These are phyloP conservation scores for Lasiosphaeris hirsuta DNA, from an alignment of 495 filamentous ascomycete species.

Conservation along the genomic window DNA sequence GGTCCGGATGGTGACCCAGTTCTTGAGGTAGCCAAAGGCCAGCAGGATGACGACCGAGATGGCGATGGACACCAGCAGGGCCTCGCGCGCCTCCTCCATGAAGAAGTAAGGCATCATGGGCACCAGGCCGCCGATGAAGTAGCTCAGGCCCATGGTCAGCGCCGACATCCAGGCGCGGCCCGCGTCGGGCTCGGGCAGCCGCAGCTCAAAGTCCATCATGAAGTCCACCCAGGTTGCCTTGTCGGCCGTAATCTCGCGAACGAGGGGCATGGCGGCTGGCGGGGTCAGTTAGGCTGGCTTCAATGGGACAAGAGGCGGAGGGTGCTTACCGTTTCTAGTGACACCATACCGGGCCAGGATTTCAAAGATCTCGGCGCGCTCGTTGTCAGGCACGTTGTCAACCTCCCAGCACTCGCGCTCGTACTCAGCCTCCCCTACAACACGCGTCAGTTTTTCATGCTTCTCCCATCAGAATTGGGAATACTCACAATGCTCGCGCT, in stretches of 20 bases:
- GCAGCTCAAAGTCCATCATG: constrained; percentile 55
- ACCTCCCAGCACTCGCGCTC: no score
- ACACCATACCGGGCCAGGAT: no score
- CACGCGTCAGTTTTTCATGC: no score
- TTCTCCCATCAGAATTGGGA: no score
- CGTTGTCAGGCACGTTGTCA: no score
- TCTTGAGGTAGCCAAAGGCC: constrained; percentile 53
- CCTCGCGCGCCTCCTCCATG: constrained; percentile 39
- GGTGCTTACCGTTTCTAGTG: no score
- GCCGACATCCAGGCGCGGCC: constrained; percentile 46
- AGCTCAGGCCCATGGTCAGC: constrained; percentile 49
- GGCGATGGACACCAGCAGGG: constrained; percentile 47
- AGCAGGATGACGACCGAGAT: constrained; percentile 51
- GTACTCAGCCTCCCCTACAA: no score
- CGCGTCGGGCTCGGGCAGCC: constrained; percentile 41
- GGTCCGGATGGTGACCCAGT: constrained; percentile 23
- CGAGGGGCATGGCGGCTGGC: no score
- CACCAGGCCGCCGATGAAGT: constrained; percentile 54
- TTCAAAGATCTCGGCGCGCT: no score
- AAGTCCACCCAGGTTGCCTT: constrained; percentile 47
- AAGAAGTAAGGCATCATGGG: constrained; percentile 59
- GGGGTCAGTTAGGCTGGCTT: no score
- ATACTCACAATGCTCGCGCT: no score
- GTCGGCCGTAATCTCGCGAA: constrained; percentile 36
- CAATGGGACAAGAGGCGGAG: no score